A percentile compares a stretch with the other conserved stretches of the same genome.
These are phyloP conservation scores for Colletotrichum zoysiae DNA, from an alignment of 2,329 filamentous ascomycete species.

Conservation along the genomic window DNA sequence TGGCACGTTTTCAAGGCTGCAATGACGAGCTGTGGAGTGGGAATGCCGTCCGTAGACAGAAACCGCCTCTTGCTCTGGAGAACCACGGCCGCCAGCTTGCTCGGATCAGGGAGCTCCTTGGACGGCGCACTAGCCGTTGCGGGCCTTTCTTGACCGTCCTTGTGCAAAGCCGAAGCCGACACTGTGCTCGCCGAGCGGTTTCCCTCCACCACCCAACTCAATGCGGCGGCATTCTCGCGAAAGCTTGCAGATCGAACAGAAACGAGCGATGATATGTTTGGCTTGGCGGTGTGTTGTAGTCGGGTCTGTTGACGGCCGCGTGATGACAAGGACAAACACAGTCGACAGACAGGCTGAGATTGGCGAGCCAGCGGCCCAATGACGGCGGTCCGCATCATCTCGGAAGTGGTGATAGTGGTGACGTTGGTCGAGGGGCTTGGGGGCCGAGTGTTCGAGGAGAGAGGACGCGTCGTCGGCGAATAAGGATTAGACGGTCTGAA, in stretches of 20 bases:
- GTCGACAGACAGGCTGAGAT: conserved; percentile 56
- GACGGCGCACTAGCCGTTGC: conserved; percentile 24
- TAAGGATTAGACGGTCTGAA: conserved; percentile 18
- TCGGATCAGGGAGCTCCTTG: conserved; percentile 52
- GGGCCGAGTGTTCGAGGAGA: conserved; percentile 2
- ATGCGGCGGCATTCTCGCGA: conserved; percentile 24
- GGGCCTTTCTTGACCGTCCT: conserved; percentile 25
- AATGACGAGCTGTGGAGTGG: conserved; percentile 57
- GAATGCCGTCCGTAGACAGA: conserved; percentile 59
- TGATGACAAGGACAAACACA: conserved; percentile 54
- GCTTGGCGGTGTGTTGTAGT: conserved; percentile 42
- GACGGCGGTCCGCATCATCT: conserved; percentile 55
- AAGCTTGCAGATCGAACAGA: conserved; percentile 33
- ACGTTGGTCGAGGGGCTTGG: neutral
- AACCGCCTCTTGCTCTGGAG: conserved; percentile 59
- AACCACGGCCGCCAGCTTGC: conserved; percentile 56
- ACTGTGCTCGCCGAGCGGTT: conserved; percentile 30
- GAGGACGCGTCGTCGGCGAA: conserved; percentile 18
- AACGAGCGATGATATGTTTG: conserved; percentile 31
- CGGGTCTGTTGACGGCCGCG: conserved; percentile 39
- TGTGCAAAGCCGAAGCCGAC: conserved; percentile 10
- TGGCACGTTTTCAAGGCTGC: conserved; percentile 60
- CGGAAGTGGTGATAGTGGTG: conserved; percentile 19
- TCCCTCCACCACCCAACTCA: conserved; percentile 23
- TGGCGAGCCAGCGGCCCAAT: conserved; percentile 43